These are phyloP conservation scores for Rasamsonia emersonii DNA, from an alignment of 2,329 filamentous ascomycete species.

Conservation along the genomic window DNA sequence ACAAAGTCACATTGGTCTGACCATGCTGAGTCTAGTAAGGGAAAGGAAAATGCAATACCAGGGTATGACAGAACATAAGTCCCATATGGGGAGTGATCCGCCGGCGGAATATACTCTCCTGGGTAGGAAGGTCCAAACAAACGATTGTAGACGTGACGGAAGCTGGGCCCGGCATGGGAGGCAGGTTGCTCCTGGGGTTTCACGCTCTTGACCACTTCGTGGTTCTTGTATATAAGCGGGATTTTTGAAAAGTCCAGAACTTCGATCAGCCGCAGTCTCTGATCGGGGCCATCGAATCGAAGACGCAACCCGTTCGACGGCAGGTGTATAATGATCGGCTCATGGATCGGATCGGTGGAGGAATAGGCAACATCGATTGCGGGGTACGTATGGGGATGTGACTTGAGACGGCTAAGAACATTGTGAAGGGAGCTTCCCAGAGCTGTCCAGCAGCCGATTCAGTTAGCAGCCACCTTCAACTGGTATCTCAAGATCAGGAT, in stretches of 20 bases:
- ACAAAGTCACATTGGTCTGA: conserved; percentile 71
- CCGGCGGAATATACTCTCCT: conserved; percentile 75
- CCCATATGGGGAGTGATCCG: conserved; percentile 49
- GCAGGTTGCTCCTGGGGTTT: conserved; percentile 25
- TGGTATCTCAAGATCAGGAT: conserved; percentile 8
- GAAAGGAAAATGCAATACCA: conserved; percentile 87
- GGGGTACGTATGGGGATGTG: conserved; percentile 73
- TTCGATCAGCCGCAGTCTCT: conserved; percentile 83
- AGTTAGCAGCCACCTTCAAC: conserved; percentile 2
- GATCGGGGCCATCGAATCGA: conserved; percentile 88
- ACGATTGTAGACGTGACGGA: conserved; percentile 83
- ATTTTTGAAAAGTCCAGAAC: conserved; percentile 83
- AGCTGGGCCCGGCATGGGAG: conserved; percentile 57
- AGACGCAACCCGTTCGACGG: conserved; percentile 81
- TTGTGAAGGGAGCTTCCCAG: conserved; percentile 90
- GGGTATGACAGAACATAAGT: conserved; percentile 91
- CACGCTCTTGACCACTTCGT: conserved; percentile 60
- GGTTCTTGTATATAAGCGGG: conserved; percentile 70
- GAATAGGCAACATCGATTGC: conserved; percentile 78
- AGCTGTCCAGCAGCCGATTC: conserved; percentile 42
- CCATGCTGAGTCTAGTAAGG: conserved; percentile 65
- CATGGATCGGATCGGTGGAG: conserved; percentile 60
- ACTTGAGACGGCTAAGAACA: conserved; percentile 76
- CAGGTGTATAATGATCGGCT: conserved; percentile 66
- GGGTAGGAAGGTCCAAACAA: conserved; percentile 91